Evolutionary conservation across 768 basidiomycete species (phyloP).

Genomic region (Suillus weaverae): DNA sequence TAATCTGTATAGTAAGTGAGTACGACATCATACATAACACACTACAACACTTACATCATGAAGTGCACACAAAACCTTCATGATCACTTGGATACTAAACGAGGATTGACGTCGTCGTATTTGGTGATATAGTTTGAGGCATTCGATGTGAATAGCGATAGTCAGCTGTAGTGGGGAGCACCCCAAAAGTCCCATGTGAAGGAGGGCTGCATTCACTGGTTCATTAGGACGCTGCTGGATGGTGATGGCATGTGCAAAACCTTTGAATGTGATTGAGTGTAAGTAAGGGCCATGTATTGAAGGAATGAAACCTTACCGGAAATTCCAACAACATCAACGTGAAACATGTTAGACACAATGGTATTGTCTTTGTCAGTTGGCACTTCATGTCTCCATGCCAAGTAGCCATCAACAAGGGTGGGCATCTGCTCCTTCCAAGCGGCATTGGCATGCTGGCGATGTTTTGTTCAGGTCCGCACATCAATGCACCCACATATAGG

Average conservation of each 20-base stretch:
- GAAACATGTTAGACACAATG: not conserved
- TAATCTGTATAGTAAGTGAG: conserved; percentile 1
- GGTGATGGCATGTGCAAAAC: not conserved
- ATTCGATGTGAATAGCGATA: not conserved
- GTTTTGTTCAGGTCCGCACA: no score
- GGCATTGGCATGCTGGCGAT: not conserved
- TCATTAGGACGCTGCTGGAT: not conserved
- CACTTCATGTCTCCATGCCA: not conserved
- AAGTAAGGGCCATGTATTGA: not conserved
- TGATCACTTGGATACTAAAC: conserved; percentile 1
- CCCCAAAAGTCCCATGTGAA: not conserved
- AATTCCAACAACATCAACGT: not conserved
- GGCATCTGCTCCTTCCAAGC: conserved; percentile 2
- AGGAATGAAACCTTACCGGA: not conserved
- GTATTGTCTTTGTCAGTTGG: not conserved
- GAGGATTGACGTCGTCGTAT: not conserved
- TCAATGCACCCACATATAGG: not conserved
- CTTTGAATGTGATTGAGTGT: not conserved
- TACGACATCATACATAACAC: not conserved
- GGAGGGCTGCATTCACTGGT: not conserved
- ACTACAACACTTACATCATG: not conserved
- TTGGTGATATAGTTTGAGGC: not conserved
- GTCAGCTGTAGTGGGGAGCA: not conserved
- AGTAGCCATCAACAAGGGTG: not conserved
- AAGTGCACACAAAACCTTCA: not conserved